A percentile compares a stretch with the other conserved stretches of the same genome.
Evolutionary conservation across 192 early-diverging fungal species (phyloP).

Genomic region (Linnemannia zychae): DNA sequence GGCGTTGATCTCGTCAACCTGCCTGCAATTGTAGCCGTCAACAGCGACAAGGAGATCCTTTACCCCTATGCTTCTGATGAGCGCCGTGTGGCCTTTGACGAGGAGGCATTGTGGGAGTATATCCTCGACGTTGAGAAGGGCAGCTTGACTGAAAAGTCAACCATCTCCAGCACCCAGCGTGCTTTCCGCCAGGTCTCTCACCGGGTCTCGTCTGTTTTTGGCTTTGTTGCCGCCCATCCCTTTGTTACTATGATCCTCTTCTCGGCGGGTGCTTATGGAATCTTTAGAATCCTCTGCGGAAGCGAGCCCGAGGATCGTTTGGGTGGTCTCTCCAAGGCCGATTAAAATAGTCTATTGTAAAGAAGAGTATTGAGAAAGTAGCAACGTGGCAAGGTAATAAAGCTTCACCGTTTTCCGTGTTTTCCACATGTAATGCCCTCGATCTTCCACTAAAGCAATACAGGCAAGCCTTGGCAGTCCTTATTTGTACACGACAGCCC

Average conservation of each 20-base stretch:
- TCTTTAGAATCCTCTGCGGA: slow-evolving; percentile 27
- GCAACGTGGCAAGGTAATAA: slow-evolving; percentile 5
- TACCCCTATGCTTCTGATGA: slow-evolving; percentile 38
- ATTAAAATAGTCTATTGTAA: slow-evolving; percentile 8
- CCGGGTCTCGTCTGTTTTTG: slow-evolving; percentile 17
- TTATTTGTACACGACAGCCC: neutral
- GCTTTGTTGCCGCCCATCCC: slow-evolving; percentile 20
- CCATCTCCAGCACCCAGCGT: slow-evolving; percentile 27
- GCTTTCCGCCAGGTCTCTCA: slow-evolving; percentile 20
- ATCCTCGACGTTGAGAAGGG: slow-evolving; percentile 35
- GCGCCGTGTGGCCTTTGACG: slow-evolving; percentile 29
- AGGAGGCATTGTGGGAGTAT: slow-evolving; percentile 35
- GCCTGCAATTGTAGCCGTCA: slow-evolving; percentile 47
- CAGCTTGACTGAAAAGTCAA: slow-evolving; percentile 28
- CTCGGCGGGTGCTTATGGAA: slow-evolving; percentile 11
- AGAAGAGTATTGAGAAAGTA: neutral
- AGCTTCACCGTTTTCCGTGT: neutral
- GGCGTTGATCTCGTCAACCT: slow-evolving; percentile 36
- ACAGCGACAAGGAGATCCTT: slow-evolving; percentile 25
- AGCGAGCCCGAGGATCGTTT: slow-evolving; percentile 16
- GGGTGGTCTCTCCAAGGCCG: slow-evolving; percentile 36
- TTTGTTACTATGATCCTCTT: slow-evolving; percentile 18
- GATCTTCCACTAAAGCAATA: neutral
- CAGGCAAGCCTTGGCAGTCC: neutral
- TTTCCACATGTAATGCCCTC: neutral